phyloP scores from a whole-genome alignment of 2,329 filamentous ascomycete genomes.

The Stachybotrys chlorohalonatus region DNA sequence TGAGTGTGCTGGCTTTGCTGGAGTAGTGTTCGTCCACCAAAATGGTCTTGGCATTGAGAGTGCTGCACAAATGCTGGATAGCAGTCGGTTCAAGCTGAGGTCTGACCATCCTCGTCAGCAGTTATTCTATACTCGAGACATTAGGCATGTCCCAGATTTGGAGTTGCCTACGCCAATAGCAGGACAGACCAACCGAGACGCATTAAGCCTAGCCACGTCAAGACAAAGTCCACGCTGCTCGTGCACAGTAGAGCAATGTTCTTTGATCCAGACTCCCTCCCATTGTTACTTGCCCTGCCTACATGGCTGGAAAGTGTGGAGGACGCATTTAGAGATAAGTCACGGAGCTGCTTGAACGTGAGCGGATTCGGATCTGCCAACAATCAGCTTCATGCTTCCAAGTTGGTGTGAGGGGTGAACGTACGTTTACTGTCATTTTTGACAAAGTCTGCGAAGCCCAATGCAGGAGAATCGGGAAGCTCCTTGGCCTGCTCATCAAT shows the following conservation, averaged over 20 bases:
- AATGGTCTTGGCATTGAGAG: constrained; percentile 30
- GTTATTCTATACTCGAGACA: neutral
- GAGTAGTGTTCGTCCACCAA: constrained; percentile 30
- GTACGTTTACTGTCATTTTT: neutral
- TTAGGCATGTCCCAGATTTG: neutral
- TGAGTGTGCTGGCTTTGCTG: neutral
- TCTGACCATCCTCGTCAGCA: constrained; percentile 15
- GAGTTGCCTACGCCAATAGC: constrained; percentile 38
- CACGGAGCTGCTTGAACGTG: constrained; percentile 17
- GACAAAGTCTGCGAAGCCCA: constrained; percentile 31
- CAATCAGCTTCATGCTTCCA: neutral
- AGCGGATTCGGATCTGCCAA: constrained; percentile 7
- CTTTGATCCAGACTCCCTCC: accelerated
- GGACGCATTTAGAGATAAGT: constrained; percentile 25
- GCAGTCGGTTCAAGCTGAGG: constrained; percentile 36
- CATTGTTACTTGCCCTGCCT: neutral
- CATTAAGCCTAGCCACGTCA: constrained; percentile 52
- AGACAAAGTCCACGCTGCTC: constrained; percentile 48
- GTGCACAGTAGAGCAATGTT: constrained; percentile 39
- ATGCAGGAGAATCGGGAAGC: constrained; percentile 30
- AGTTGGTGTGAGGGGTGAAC: too few relatives aligned
- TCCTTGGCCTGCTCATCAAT: constrained; percentile 35
- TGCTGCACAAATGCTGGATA: constrained; percentile 42
- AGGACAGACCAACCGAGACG: constrained; percentile 44
- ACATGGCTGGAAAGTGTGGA: constrained; percentile 5